Evolutionary conservation across 1,284 basidiomycete genomes (phyloP).

Genomic region (Ustilago curta): DNA sequence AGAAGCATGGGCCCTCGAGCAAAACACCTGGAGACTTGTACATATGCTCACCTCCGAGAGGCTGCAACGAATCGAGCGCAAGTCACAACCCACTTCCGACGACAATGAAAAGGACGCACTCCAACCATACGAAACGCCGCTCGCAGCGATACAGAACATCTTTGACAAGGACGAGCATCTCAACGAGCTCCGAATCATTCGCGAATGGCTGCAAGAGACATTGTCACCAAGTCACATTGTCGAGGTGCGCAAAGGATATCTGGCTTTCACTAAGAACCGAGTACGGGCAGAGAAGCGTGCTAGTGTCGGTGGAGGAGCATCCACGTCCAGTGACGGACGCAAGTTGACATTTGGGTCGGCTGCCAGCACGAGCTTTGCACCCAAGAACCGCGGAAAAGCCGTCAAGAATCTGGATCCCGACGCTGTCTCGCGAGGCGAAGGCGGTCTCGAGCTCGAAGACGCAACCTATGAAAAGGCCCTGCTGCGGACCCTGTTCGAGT

Average conservation of each 20-base stretch:
- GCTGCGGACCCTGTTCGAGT: slow-evolving; percentile 79
- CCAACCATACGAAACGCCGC: slow-evolving; percentile 62
- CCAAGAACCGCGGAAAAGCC: slow-evolving; percentile 50
- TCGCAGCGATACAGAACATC: slow-evolving; percentile 62
- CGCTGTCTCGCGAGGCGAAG: slow-evolving; percentile 57
- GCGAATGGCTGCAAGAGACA: slow-evolving; percentile 66
- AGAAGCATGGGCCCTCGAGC: slow-evolving; percentile 56
- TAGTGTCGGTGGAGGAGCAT: slow-evolving; percentile 27
- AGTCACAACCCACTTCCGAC: slow-evolving; percentile 31
- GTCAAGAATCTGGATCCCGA: slow-evolving; percentile 66
- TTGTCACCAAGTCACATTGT: slow-evolving; percentile 57
- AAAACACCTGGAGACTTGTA: slow-evolving; percentile 59
- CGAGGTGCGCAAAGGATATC: slow-evolving; percentile 68
- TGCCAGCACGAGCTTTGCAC: slow-evolving; percentile 39
- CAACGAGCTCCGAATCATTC: slow-evolving; percentile 65
- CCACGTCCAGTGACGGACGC: slow-evolving; percentile 25
- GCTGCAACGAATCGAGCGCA: slow-evolving; percentile 44
- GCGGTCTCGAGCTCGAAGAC: slow-evolving; percentile 62
- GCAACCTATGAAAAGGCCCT: slow-evolving; percentile 80
- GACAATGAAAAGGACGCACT: slow-evolving; percentile 8
- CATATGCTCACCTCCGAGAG: slow-evolving; percentile 54
- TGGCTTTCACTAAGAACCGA: slow-evolving; percentile 65
- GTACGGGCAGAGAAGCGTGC: slow-evolving; percentile 61
- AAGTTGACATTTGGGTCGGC: slow-evolving; percentile 42
- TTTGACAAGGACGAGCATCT: slow-evolving; percentile 56